Base-by-base conservation (phyloP, 148 eudicot species). In the Chenopodium quinoa region DNA sequence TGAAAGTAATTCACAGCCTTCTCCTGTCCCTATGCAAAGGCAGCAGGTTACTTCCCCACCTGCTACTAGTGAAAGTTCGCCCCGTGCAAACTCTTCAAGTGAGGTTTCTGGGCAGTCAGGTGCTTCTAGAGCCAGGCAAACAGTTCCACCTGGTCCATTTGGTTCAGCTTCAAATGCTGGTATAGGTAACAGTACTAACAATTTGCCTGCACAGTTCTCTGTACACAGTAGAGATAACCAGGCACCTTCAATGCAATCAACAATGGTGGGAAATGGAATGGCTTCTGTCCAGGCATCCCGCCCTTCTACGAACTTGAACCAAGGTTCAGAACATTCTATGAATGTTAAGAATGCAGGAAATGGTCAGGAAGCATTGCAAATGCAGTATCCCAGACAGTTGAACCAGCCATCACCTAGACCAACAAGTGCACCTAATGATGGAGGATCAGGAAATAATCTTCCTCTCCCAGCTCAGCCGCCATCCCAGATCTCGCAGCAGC, bases 11-110 rank as follows among this genome's bases (percentile, higher is more conserved):
- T 80, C 87, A 46, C 95, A 83, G 83, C 77, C 91, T 20, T 85
- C 92, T 63, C 87, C 93, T 81, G 82, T 73, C 71, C 85, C 89
- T 48, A 48, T 86, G 82, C 88, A 88, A 72, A 93, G 91, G 75
- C 98, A 93, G 82, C 95, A 90, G 60, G 92, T 88, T 83, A 76
- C 85, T 80, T 91, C 95, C 79, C 90, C 94, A 9, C 91, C 89
- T 37, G 88, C 88, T 56, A 91, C 91, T 46, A 89, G 87, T 85
- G 98, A 92, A 81, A 89, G 87, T 84, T 90, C 98, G 70, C 94
- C 98, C 50, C 97, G 78, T 79, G 95, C 88, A 82, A 92, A 90
- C 83, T 91, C 98, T 11, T 91, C 98, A 60, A 90, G 93, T 82
- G 95, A 93, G 65, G 79, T 89, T 67, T 92, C 98, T 81, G 97